A percentile compares a stretch with the other conserved stretches of the same genome.
phyloP scores from a whole-genome alignment of 805 yeast genomes.

The Clavispora fructus region DNA sequence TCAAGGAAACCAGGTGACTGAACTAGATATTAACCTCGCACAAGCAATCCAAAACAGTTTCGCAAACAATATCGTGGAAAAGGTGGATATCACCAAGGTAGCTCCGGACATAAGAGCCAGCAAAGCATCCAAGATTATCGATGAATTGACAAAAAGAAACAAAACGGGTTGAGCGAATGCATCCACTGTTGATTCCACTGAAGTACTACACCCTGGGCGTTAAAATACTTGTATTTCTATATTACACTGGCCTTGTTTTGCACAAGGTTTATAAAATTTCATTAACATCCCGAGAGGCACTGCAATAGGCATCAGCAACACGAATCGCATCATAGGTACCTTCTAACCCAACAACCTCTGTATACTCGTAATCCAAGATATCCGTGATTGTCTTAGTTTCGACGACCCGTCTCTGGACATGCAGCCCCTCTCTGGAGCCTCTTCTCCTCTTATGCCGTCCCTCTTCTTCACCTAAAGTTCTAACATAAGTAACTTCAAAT shows the following conservation, averaged over 20 bases:
- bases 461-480: slow-evolving; percentile 48
- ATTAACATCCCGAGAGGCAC: slow-evolving; percentile 14
- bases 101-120: slow-evolving; percentile 1
- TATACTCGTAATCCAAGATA: slow-evolving; percentile 64
- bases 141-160: slow-evolving; percentile 10
- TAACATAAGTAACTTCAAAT: slow-evolving; percentile 75
- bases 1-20: slow-evolving; percentile 42
- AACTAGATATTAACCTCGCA: slow-evolving; percentile 57
- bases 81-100: slow-evolving; percentile 1
- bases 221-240: background rate
- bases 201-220: background rate
- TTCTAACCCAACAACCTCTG: slow-evolving; percentile 73
- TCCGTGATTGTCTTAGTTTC: slow-evolving; percentile 62
- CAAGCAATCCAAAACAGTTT: slow-evolving; percentile 18
- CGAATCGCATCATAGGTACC: slow-evolving; percentile 93
- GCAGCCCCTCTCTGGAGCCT: slow-evolving; percentile 1
- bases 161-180: background rate
- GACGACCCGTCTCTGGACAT: slow-evolving; percentile 26
- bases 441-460: slow-evolving; percentile 10
- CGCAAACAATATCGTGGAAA: slow-evolving; percentile 2
- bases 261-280: slow-evolving; percentile 7
- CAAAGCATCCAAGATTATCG: slow-evolving; percentile 11
- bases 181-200: too few species aligned
- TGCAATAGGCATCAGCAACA: slow-evolving; percentile 80
- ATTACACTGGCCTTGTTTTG: background rate